A percentile compares a stretch with the other conserved stretches of the same genome.
phyloP scores from a whole-genome alignment of 163 green algal species.

The Trebouxiophyceae sp. region DNA sequence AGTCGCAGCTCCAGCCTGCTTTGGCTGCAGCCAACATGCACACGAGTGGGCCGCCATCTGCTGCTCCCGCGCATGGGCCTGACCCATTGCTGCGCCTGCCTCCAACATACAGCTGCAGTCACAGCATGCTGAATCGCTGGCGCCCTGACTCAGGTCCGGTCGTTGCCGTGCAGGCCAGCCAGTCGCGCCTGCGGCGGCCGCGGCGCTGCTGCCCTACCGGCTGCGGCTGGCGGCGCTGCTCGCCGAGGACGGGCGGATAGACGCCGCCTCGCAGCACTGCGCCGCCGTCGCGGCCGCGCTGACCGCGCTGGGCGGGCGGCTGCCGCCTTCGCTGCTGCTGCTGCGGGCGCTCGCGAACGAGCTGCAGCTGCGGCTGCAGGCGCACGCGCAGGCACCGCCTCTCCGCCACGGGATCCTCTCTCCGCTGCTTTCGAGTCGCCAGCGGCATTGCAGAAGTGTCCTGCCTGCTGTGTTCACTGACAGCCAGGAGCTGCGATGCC shows the following conservation, averaged over 20 bases:
- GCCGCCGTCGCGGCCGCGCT: slow-evolving; percentile 16
- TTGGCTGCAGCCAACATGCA: too few relatives aligned
- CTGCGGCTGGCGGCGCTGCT: slow-evolving; percentile 42
- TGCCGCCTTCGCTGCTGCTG: slow-evolving; percentile 26
- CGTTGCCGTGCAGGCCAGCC: slow-evolving; percentile 8
- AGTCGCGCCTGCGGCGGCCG: background rate
- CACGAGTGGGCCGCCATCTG: too few relatives aligned
- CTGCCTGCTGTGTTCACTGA: background rate
- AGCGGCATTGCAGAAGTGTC: too few relatives aligned
- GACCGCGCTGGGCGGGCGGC: slow-evolving; percentile 6
- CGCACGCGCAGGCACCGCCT: slow-evolving; percentile 31
- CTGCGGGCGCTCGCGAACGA: slow-evolving; percentile 12
- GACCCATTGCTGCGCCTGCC: too few relatives aligned
- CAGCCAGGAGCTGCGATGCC: too few relatives aligned
- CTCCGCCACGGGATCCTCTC: too few relatives aligned
- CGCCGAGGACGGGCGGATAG: slow-evolving; percentile 40
- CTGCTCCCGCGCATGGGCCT: too few relatives aligned
- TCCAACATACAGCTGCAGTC: too few relatives aligned
- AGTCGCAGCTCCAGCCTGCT: too few relatives aligned
- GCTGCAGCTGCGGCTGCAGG: slow-evolving; percentile 25
- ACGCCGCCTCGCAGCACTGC: slow-evolving; percentile 39
- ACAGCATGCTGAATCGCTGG: too few relatives aligned
- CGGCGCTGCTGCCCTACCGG: slow-evolving; percentile 43
- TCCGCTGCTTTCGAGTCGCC: too few relatives aligned
- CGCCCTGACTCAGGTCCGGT: too few relatives aligned